phyloP scores from a whole-genome alignment of 2,329 filamentous ascomycete genomes.

The Penicillium sp. region DNA sequence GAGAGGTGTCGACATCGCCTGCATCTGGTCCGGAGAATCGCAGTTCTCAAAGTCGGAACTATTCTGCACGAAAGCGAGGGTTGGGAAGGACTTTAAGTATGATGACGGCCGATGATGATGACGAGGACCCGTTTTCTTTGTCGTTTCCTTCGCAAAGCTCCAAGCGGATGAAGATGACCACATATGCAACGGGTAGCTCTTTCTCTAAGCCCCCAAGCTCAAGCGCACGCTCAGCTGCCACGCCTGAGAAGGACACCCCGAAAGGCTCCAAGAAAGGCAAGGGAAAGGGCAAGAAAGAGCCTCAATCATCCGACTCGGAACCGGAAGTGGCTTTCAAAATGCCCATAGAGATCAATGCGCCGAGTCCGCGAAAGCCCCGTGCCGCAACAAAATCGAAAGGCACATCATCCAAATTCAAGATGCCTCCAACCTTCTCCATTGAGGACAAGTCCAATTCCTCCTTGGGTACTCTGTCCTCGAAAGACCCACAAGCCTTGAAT shows the following conservation, averaged over 20 bases:
- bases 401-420: conserved; percentile 24
- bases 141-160: conserved; percentile 13
- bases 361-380: conserved; percentile 13
- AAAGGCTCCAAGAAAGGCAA: conserved; percentile 9
- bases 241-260: conserved; percentile 6
- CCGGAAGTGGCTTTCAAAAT: conserved; percentile 25
- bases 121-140: conserved; percentile 4
- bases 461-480: conserved; percentile 23
- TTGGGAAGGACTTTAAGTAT: conserved; percentile 9
- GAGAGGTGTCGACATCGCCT: conserved; percentile 1
- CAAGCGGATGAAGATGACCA: conserved; percentile 18
- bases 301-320: conserved; percentile 8
- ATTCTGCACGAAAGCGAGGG: conserved; percentile 1
- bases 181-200: conserved; percentile 19
- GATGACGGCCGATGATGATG: conserved; percentile 13
- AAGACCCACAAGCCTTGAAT: conserved; percentile 11
- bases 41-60: conserved; percentile 11
- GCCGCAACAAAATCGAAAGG: background rate
- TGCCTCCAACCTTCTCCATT: conserved; percentile 23
- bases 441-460: conserved; percentile 31
- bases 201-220: conserved; percentile 17
- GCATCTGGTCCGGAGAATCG: background rate
- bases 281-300: conserved; percentile 5
- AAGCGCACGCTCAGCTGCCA: conserved; percentile 11
- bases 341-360: conserved; percentile 23